Evolutionary conservation across 768 basidiomycete genomes (phyloP), one percentile per base, ranked within the genome.

Genomic region (Gloeostereum incarnatum): DNA sequence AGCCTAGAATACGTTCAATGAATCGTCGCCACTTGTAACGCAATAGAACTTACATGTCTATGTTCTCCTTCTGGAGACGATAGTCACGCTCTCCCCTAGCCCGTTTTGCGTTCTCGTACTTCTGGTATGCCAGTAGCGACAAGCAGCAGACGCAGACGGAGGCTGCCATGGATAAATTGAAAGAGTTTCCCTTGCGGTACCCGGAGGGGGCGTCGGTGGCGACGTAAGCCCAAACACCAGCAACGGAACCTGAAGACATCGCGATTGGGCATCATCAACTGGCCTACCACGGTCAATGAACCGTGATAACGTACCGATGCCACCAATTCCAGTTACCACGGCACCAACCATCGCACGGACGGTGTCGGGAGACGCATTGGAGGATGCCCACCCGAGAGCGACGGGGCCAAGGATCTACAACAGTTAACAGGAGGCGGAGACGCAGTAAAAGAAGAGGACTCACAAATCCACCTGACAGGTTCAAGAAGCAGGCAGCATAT

Each of bases 351-450:
- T 24, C 3, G 40, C 40, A 5, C 40, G 22, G 7, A 41, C n/a
- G n/a, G n/a, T n/a, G n/a, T n/a, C n/a, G n/a, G n/a, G n/a, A n/a
- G n/a, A n/a, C n/a, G 7, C 36, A 19, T 41, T 41, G 6, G 40
- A 38, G 9, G 40, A 34, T 8, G 40, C 40, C 40, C 40, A 41
- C 19, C 40, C 40, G 16, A 41, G 19, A 22, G 22, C 40, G 23
- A 41, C 35, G 21, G 40, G 40, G n/a, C 35, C 40, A 36, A 19
- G 36, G n/a, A 36, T 41, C 38, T 39, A 21, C 31, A 39, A 3
- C 20, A 13, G 21, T 9, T 8, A 7, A 18, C 9, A 7, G 10
- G 17, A 16, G 17, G 8, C 8, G 17, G 17, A 4, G 7, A 13
- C 13, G n/a, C 8, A 14, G 3, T 10, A 13, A 14, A 6, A 16